A percentile compares a stretch with the other conserved stretches of the same genome.
Conservation (phyloP, 768 basidiomycete genomes). For the Boletus insuetus region DNA sequence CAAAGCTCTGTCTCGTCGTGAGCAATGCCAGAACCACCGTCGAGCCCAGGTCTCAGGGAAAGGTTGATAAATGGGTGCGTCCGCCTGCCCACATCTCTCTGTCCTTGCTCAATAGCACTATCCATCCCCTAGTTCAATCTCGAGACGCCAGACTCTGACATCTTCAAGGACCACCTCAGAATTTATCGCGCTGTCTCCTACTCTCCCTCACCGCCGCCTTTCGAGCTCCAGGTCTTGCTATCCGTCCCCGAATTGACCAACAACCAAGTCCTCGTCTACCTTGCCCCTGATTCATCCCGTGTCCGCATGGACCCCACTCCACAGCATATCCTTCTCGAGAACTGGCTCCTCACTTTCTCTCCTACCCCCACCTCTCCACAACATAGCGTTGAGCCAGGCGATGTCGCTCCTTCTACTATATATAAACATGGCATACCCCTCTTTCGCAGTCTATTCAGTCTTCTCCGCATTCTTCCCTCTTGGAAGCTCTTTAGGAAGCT, state of each 20-base stretch:
- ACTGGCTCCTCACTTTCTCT: constrained; percentile 56
- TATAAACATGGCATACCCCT: constrained; percentile 85
- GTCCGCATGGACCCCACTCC: constrained; percentile 68
- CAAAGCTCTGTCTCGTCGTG: constrained; percentile 76
- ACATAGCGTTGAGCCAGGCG: constrained; percentile 32
- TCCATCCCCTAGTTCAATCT: constrained; percentile 69
- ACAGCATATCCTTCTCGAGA: constrained; percentile 68
- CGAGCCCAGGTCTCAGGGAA: constrained; percentile 42
- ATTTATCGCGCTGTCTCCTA: constrained; percentile 54
- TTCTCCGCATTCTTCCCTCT: constrained; percentile 70
- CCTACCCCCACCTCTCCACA: constrained; percentile 15
- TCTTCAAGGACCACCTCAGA: constrained; percentile 59
- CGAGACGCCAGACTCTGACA: constrained; percentile 70
- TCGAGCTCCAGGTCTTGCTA: constrained; percentile 70
- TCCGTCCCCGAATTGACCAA: constrained; percentile 63
- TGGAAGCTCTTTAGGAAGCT: constrained; percentile 72
- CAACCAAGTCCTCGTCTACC: constrained; percentile 73
- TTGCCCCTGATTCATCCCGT: constrained; percentile 55
- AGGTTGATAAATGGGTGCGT: constrained; percentile 82
- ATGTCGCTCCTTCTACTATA: constrained; percentile 68
- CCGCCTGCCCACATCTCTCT: not conserved
- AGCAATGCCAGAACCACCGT: constrained; percentile 68
- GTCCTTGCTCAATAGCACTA: not conserved
- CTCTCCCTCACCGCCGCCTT: constrained; percentile 37
- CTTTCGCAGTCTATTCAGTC: constrained; percentile 68